Conservation (phyloP, 1,284 basidiomycete genomes). For the Rhodotorula mucilaginosa region DNA sequence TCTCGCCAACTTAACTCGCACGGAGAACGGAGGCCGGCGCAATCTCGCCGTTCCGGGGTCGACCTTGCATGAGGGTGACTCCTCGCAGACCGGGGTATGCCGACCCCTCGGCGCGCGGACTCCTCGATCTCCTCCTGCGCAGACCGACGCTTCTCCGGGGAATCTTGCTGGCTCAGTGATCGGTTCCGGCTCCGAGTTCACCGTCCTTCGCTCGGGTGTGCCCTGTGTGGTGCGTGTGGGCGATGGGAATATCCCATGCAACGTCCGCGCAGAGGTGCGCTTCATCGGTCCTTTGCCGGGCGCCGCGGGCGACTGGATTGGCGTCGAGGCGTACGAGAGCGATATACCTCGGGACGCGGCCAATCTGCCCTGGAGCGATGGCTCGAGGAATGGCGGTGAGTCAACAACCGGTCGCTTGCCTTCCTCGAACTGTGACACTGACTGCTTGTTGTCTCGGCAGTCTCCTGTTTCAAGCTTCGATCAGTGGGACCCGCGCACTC, state of each 20-base stretch:
- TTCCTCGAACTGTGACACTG: fast-evolving
- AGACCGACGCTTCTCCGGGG: too few relatives aligned
- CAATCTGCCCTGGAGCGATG: constrained; percentile 75
- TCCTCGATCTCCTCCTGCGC: too few relatives aligned
- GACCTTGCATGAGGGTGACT: too few relatives aligned
- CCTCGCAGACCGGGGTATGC: too few relatives aligned
- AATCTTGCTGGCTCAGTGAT: too few relatives aligned
- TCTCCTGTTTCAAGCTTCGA: constrained; percentile 21
- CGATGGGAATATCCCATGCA: constrained; percentile 61
- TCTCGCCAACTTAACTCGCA: too few relatives aligned
- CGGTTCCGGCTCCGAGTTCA: too few relatives aligned
- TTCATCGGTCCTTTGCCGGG: constrained; percentile 82
- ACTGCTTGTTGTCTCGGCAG: constrained; percentile 56
- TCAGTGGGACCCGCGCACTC: too few relatives aligned
- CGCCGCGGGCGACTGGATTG: constrained; percentile 81
- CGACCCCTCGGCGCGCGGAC: too few relatives aligned
- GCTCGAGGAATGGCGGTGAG: constrained; percentile 52
- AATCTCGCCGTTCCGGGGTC: too few relatives aligned
- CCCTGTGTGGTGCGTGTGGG: constrained; percentile 53
- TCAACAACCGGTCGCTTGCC: neutral
- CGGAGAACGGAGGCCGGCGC: too few relatives aligned
- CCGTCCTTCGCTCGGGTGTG: constrained; percentile 73
- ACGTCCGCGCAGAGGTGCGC: constrained; percentile 68
- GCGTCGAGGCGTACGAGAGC: constrained; percentile 76
- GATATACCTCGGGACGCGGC: constrained; percentile 56